These are phyloP conservation scores for Tephrocybe sp. DNA, from an alignment of 768 basidiomycete species.

Conservation along the genomic window DNA sequence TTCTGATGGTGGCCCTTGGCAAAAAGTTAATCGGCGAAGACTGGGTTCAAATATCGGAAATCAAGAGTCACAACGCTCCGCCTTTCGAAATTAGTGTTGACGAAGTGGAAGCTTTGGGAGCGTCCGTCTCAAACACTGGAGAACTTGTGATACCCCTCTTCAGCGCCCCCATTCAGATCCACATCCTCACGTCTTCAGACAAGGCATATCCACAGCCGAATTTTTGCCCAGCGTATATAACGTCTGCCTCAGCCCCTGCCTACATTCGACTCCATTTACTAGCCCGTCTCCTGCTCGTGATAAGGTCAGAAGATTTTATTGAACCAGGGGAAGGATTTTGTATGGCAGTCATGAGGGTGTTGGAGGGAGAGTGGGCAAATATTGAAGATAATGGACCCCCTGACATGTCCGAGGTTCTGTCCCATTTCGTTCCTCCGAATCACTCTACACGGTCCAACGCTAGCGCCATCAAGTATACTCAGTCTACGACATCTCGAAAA, in stretches of 20 bases:
- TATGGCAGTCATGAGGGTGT: constrained; percentile 62
- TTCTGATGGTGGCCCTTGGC: constrained; percentile 55
- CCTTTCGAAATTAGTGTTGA: constrained; percentile 39
- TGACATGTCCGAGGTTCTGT: constrained; percentile 64
- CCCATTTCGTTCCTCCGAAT: constrained; percentile 47
- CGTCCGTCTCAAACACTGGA: constrained; percentile 39
- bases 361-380: constrained; percentile 69
- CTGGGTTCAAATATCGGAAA: constrained; percentile 11
- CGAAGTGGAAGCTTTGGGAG: constrained; percentile 57
- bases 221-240: constrained; percentile 72
- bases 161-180: constrained; percentile 61
- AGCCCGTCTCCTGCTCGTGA: constrained; percentile 54
- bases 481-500: neutral
- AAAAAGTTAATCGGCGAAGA: constrained; percentile 50
- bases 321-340: constrained; percentile 70
- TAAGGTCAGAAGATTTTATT: constrained; percentile 53
- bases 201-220: constrained; percentile 41
- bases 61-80: constrained; percentile 3
- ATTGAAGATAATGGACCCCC: constrained; percentile 74
- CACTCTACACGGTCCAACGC: constrained; percentile 6
- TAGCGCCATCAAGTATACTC: constrained; percentile 3
- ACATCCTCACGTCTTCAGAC: constrained; percentile 55
- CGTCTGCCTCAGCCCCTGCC: constrained; percentile 64
- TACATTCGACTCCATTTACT: constrained; percentile 86
- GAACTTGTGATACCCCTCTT: constrained; percentile 64